Percentiles rank a stretch among this genome's conserved stretches.
phyloP scores from a whole-genome alignment of 139 green algal genomes.

The Asterochloris erici region DNA sequence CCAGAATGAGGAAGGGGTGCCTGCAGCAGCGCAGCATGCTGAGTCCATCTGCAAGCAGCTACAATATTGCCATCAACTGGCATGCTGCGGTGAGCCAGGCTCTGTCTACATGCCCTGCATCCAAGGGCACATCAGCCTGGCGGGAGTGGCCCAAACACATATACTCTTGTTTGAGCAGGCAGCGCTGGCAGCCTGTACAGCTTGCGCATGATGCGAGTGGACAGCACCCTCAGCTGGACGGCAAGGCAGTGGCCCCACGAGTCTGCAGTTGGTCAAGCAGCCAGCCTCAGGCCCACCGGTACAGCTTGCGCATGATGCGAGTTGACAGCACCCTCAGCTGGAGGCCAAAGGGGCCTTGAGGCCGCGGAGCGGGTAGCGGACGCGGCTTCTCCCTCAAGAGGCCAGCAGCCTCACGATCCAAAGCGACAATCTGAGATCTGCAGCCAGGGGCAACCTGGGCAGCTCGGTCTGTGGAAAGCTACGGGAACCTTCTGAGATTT shows the following conservation, averaged over 20 bases:
- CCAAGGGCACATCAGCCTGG: no score
- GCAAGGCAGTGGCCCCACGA: neutral
- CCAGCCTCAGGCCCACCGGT: constrained; percentile 60
- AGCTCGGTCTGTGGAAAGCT: neutral
- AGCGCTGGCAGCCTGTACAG: no score
- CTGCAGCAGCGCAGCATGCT: neutral
- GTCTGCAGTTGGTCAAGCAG: constrained; percentile 4
- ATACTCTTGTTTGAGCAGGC: no score
- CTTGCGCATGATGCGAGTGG: no score
- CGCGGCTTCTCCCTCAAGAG: constrained; percentile 9
- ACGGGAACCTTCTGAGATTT: neutral
- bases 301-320: constrained; percentile 50
- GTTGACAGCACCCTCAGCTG: constrained; percentile 48
- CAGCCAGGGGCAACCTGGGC: neutral
- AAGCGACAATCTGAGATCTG: constrained; percentile 9
- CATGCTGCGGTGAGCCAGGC: no score
- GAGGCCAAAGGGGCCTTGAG: neutral
- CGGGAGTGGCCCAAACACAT: no score
- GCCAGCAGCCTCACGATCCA: neutral
- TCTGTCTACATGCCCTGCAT: no score
- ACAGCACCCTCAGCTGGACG: no score
- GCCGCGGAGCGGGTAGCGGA: constrained; percentile 3
- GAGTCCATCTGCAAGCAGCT: no score
- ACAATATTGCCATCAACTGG: neutral
- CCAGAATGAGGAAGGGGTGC: constrained; percentile 21